Evolutionary conservation across 2,329 filamentous ascomycete genomes (phyloP).

Genomic region (Podosphaera leucotricha): DNA sequence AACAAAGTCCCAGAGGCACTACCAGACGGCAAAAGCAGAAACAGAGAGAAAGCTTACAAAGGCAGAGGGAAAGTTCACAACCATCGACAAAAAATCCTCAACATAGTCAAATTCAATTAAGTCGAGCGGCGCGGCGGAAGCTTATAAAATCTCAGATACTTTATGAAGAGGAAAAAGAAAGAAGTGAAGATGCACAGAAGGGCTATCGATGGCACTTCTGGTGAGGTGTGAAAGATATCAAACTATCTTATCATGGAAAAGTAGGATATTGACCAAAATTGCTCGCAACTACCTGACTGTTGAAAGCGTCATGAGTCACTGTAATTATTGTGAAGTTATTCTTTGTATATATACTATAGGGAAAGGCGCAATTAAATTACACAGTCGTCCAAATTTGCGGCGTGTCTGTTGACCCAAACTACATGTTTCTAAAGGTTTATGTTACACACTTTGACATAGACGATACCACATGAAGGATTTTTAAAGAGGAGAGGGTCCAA

Average conservation of each 20-base stretch:
- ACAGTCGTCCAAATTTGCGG: too few relatives aligned
- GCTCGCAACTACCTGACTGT: too few relatives aligned
- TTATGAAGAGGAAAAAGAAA: conserved; percentile 19
- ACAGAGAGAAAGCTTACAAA: conserved; percentile 17
- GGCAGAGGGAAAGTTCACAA: conserved; percentile 11
- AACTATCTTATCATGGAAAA: not conserved
- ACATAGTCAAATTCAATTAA: conserved; percentile 4
- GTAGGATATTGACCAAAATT: not conserved
- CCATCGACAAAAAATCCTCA: not conserved
- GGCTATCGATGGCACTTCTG: conserved; percentile 31
- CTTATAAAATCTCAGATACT: conserved; percentile 33
- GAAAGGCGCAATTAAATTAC: too few relatives aligned
- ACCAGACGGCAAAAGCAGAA: not conserved
- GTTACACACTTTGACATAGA: too few relatives aligned
- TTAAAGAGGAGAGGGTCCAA: too few relatives aligned
- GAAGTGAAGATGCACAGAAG: conserved; percentile 9
- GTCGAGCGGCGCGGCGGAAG: conserved; percentile 21
- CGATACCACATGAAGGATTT: too few relatives aligned
- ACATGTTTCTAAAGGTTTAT: too few relatives aligned
- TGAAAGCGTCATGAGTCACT: too few relatives aligned
- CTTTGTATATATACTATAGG: too few relatives aligned
- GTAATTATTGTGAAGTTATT: too few relatives aligned
- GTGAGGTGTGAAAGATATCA: conserved; percentile 13
- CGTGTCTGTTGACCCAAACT: too few relatives aligned
- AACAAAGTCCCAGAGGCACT: not conserved